Base-by-base conservation (phyloP, 192 early-diverging fungal species). In the Mortierella alpina region DNA sequence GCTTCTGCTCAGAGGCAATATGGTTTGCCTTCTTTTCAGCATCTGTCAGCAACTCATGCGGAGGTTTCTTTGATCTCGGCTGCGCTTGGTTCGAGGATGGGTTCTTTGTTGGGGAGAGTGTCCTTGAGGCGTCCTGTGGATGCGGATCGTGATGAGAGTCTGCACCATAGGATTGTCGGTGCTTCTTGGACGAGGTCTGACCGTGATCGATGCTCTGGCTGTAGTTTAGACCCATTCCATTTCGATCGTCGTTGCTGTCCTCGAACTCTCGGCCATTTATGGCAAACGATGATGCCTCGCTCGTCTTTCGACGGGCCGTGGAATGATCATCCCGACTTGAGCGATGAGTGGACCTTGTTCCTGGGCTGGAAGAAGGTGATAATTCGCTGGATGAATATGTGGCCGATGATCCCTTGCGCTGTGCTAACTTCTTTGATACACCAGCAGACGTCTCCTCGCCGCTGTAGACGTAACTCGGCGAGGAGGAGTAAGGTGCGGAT, bases 21-120 rank as follows among this genome's bases (percentile, higher is more conserved):
- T 98, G 96, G 84, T 97, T 97, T 12, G 92, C 93, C 73, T 94
- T 93, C 79, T 97, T 97, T 62, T 96, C 93, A n/a, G 93, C 90
- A 55, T 96, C 96, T 2, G 96, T 92, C 63, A 97, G 82, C 53
- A 95, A 76, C 69, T 94, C 94, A 75, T 92, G 87, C 40, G 76
- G 78, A 18, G 74, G 75, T 49, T 88, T 89, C 52, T 82, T 82
- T 12, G 78, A 9, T 58, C 64, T 60, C 23, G 50, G 54, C 46
- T 79, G 70, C 9, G n/a, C 45, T 39, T 59, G 44, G 46, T 23
- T 23, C 22, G 40, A 50, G 52, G 62, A n/a, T 58, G 22, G 23
- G 56, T 48, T 71, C 44, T 42, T 44, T 44, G 41, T 50, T 57
- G 73, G 53, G 1, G 73, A 63, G 11, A 42, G 57, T 50, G 55